Evolutionary conservation across 768 basidiomycete genomes (phyloP).

Genomic region (Mrakia blollopis): DNA sequence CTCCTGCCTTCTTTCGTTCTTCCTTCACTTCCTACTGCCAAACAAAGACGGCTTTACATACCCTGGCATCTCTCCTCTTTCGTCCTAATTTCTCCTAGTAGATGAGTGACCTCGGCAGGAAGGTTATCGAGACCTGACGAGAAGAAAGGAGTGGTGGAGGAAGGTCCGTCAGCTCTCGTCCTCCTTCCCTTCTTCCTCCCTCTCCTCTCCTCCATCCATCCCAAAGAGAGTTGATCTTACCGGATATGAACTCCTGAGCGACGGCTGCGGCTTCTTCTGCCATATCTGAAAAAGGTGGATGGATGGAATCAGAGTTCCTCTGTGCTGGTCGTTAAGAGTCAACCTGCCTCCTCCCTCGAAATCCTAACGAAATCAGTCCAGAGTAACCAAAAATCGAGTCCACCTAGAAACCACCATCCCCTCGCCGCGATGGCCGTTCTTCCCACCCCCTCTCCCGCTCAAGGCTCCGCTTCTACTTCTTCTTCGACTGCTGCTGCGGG

Average conservation of each 20-base stretch:
- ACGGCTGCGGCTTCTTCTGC: conserved; percentile 32
- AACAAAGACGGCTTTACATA: not conserved
- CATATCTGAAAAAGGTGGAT: conserved; percentile 8
- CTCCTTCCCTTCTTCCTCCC: not conserved
- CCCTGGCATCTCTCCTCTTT: conserved; percentile 30
- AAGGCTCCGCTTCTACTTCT: not conserved
- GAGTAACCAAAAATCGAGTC: no score
- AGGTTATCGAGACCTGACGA: conserved; percentile 29
- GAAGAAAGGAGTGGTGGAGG: not conserved
- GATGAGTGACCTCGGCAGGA: conserved; percentile 25
- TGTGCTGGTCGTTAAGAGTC: not conserved
- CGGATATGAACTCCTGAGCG: conserved; percentile 32
- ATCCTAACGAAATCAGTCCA: no score
- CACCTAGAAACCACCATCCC: no score
- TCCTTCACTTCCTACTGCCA: not conserved
- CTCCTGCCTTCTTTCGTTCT: not conserved
- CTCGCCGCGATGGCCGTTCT: not conserved
- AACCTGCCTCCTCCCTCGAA: not conserved
- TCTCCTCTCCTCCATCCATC: no score
- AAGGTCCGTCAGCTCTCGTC: not conserved
- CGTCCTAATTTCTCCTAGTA: conserved; percentile 11
- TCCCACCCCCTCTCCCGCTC: not conserved
- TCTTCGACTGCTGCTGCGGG: not conserved
- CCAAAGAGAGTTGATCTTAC: not conserved
- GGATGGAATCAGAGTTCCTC: not conserved